A percentile compares a stretch with the other conserved stretches of the same genome.
Evolutionary conservation across 176 grass and related monocot species (phyloP).

Genomic region (Pontederia paniculata): DNA sequence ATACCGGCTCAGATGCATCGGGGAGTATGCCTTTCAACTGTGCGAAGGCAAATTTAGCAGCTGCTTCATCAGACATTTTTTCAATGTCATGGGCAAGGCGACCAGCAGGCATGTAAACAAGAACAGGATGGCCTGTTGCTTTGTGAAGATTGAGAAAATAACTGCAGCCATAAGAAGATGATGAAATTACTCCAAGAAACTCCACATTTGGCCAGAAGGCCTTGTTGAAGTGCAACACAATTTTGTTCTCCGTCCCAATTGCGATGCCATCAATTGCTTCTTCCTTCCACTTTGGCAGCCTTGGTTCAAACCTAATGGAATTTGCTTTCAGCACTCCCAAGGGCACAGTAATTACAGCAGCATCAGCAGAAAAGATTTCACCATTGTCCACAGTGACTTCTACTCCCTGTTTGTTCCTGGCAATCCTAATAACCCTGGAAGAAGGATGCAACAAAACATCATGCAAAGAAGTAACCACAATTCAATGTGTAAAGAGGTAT

Average conservation of each 20-base stretch:
- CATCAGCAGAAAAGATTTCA: conserved; percentile 77
- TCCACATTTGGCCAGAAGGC: conserved; percentile 99
- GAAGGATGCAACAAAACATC: conserved; percentile 8
- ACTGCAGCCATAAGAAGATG: conserved; percentile 86
- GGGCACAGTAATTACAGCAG: conserved; percentile 62
- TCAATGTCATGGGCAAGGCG: conserved; percentile 83
- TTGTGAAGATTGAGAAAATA: conserved; percentile 99
- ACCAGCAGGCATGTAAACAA: conserved; percentile 98
- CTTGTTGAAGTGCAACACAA: conserved; percentile 76
- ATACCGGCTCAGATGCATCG: conserved; percentile 75
- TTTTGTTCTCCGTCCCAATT: conserved; percentile 91
- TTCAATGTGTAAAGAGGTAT: not conserved
- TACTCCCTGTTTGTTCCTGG: conserved; percentile 68
- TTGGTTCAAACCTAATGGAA: conserved; percentile 67
- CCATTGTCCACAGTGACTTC: conserved; percentile 84
- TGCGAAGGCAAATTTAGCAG: conserved; percentile 75
- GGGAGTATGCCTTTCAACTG: conserved; percentile 88
- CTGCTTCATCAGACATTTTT: conserved; percentile 80
- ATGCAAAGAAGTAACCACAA: not conserved
- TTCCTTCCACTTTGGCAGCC: conserved; percentile 85
- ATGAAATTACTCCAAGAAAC: conserved; percentile 83
- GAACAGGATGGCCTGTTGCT: conserved; percentile 75
- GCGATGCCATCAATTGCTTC: conserved; percentile 64
- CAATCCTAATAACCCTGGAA: conserved; percentile 68
- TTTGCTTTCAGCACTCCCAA: conserved; percentile 80